Evolutionary conservation across 192 early-diverging fungal genomes (phyloP), one percentile per base, ranked within the genome.

Genomic region (Linnemannia schmuckeri): DNA sequence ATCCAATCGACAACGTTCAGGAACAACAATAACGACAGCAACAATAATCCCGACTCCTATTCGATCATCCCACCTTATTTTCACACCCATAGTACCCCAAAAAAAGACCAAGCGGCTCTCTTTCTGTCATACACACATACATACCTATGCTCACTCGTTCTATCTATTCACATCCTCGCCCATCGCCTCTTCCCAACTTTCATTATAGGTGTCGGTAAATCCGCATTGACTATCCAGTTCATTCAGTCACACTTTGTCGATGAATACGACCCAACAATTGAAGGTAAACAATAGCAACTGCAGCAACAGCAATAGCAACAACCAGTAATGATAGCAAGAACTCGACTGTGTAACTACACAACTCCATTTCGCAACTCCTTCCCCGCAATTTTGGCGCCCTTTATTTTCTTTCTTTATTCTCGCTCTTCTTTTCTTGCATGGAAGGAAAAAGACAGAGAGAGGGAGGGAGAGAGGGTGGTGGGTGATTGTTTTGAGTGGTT

Each of bases 231-330:
- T 17, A 96, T 96, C 61, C 94, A 96, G 82, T 94, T 95, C 76
- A 95, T 94, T 75, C 93, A 94, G 84, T 93, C 92, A 46, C 93
- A 96, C 89, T 96, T 96, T 89, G 93, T 96, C 33, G 93, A 96
- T 77, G 95, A 94, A 81, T 98, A 98, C 85, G 97, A 98, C 87
- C 97, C 97, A 15, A 98, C 97, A 35, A 98, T 97, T 76, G 97
- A 98, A 90, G 93, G 92, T 91, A 91, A 72, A 66, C 13, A 70
- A 37, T 6, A 70, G 18, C 35, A 70, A 70, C 30, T 4, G 6
- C 42, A 66, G 3, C 12, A 6, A 3, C 61, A 66, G 9, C 20
- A 71, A 20, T 18, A 38, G 15, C 7, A 38, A 71, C 70, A 70
- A 37, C 44, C 2, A 46, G 44, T 13, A 46, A 46, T 46, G 44